phyloP scores from a whole-genome alignment of 2,329 filamentous ascomycete genomes.

The Magnaporthiopsis rhizophila region DNA sequence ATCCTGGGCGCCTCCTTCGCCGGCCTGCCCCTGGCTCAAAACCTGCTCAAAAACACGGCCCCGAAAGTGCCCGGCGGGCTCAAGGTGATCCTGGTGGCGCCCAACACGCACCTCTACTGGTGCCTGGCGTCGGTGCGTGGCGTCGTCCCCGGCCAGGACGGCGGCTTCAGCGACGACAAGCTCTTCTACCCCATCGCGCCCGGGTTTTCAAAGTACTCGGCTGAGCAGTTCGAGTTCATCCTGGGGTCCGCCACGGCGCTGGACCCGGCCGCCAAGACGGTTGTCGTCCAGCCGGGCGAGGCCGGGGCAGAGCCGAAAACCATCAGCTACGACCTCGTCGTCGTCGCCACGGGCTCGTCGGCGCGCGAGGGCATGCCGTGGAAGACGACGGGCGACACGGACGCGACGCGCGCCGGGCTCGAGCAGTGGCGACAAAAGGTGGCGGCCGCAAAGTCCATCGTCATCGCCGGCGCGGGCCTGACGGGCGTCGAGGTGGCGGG shows the following conservation, averaged over 20 bases:
- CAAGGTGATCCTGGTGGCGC: slow-evolving; percentile 19
- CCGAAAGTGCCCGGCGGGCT: slow-evolving; percentile 24
- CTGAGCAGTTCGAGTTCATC: slow-evolving; percentile 41
- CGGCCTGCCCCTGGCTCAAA: slow-evolving; percentile 40
- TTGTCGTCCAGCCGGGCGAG: slow-evolving; percentile 29
- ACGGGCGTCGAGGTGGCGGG: slow-evolving; percentile 44
- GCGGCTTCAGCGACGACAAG: slow-evolving; percentile 14
- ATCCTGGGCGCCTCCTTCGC: slow-evolving; percentile 41
- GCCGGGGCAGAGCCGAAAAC: slow-evolving; percentile 17
- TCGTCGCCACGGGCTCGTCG: slow-evolving; percentile 47
- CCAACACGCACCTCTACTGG: slow-evolving; percentile 20
- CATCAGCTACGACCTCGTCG: slow-evolving; percentile 41
- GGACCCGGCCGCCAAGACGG: slow-evolving; percentile 31
- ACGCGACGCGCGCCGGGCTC: slow-evolving; percentile 32
- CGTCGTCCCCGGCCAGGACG: slow-evolving; percentile 15
- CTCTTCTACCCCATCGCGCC: slow-evolving; percentile 39
- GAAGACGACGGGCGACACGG: slow-evolving; percentile 34
- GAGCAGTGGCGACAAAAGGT: slow-evolving; percentile 29
- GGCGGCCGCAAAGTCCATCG: slow-evolving; percentile 35
- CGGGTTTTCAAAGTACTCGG: slow-evolving; percentile 38
- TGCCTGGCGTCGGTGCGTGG: slow-evolving; percentile 17
- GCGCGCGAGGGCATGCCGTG: slow-evolving; percentile 38
- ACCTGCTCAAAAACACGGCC: slow-evolving; percentile 37
- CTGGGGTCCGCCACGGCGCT: slow-evolving; percentile 37
- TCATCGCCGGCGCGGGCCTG: slow-evolving; percentile 42